A percentile compares a stretch with the other conserved stretches of the same genome.
Conservation (phyloP, 78 protist genomes). For the Acrasis kona region DNA sequence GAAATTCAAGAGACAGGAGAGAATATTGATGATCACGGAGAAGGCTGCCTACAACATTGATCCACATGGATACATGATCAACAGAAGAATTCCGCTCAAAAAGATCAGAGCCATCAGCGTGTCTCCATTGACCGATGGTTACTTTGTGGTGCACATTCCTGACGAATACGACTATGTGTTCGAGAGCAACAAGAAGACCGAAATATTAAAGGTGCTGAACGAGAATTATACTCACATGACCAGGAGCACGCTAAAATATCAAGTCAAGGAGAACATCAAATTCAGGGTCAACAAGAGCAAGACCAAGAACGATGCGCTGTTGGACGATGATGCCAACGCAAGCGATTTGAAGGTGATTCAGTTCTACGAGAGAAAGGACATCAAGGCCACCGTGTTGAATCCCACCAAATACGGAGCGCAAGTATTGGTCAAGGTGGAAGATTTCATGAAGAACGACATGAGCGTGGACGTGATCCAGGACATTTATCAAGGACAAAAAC, state of each 20-base stretch:
- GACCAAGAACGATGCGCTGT: not conserved
- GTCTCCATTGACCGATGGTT: conserved; percentile 10
- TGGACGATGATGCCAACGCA: too few relatives aligned
- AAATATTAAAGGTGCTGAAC: not conserved
- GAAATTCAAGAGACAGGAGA: not conserved
- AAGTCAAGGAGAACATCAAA: not conserved
- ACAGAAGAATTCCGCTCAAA: not conserved
- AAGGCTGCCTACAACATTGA: not conserved
- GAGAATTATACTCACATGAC: not conserved
- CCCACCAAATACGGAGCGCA: not conserved
- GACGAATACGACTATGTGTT: conserved; percentile 1
- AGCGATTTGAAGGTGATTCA: too few relatives aligned
- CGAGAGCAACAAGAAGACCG: conserved; percentile 2
- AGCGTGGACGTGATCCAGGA: not conserved
- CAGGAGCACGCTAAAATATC: not conserved
- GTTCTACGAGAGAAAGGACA: not conserved
- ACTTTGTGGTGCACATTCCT: not conserved
- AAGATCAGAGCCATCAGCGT: not conserved
- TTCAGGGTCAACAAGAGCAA: not conserved
- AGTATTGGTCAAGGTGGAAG: not conserved
- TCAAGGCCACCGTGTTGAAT: not conserved
- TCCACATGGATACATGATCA: not conserved
- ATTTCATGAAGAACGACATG: not conserved
- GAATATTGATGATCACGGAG: not conserved
- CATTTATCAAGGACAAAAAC: not conserved